Conservation (phyloP, 345 rosid species). For the Citrus glauca region DNA sequence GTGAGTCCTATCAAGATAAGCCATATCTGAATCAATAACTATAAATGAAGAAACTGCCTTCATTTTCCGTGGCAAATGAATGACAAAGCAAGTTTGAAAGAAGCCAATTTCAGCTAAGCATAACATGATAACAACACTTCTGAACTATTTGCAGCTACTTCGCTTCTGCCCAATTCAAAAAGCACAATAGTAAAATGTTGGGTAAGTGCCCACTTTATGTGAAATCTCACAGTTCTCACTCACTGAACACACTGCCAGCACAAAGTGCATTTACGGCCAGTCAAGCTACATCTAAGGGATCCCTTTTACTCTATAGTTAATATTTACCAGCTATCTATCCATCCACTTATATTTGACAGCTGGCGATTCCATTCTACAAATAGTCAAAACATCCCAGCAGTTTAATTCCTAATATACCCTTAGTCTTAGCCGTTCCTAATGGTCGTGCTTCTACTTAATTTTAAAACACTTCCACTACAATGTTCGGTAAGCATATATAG, state of each 20-base stretch:
- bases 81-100: neutral
- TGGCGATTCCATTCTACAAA: neutral
- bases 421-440: neutral
- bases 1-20: constrained; percentile 52
- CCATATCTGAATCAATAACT: constrained; percentile 9
- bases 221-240: too few relatives aligned
- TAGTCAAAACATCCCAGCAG: neutral
- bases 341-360: neutral
- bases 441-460: neutral
- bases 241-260: too few relatives aligned
- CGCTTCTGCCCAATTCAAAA: neutral
- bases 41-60: neutral
- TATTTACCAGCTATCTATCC: neutral
- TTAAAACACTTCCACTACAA: neutral
- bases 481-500: neutral
- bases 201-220: neutral
- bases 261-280: too few relatives aligned
- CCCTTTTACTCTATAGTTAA: neutral
- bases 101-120: neutral
- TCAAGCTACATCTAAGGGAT: too few relatives aligned
- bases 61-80: neutral
- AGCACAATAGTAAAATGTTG: neutral
- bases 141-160: neutral
- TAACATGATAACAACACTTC: neutral
- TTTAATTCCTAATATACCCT: neutral